Conservation (phyloP, 495 filamentous ascomycete genomes). For the Xylaria castorea region DNA sequence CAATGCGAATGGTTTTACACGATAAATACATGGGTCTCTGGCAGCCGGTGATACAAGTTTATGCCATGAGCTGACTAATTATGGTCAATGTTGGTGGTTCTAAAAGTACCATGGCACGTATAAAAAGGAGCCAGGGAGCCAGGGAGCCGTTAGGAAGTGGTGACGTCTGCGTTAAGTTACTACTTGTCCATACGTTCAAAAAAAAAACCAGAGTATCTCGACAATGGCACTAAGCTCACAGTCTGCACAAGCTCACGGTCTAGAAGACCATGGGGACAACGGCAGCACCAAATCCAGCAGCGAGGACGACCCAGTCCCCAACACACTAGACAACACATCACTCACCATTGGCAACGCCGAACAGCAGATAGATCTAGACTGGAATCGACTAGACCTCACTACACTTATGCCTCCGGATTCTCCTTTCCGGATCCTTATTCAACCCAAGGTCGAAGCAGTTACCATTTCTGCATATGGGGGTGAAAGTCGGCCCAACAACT, state of each 20-base stretch:
- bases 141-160: background rate
- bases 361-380: background rate
- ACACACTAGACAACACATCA: background rate
- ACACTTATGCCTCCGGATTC: background rate
- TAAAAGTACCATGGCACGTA: background rate
- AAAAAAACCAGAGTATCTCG: background rate
- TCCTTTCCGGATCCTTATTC: slow-evolving; percentile 6
- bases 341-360: background rate
- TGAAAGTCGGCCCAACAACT: background rate
- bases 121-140: background rate
- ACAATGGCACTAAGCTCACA: background rate
- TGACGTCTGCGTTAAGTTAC: background rate
- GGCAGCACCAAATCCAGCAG: background rate
- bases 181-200: background rate
- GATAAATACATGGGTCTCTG: background rate
- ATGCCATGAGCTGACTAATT: background rate
- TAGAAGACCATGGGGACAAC: background rate
- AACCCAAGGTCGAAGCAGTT: background rate
- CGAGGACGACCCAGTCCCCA: background rate
- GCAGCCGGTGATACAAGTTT: background rate
- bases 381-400: background rate
- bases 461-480: background rate
- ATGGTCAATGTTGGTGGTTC: background rate
- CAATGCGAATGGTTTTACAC: background rate
- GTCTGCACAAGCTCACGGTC: background rate